Percentiles rank a stretch among this genome's conserved stretches.
phyloP scores from a whole-genome alignment of 306 rosid species.

The Fagus crenata region DNA sequence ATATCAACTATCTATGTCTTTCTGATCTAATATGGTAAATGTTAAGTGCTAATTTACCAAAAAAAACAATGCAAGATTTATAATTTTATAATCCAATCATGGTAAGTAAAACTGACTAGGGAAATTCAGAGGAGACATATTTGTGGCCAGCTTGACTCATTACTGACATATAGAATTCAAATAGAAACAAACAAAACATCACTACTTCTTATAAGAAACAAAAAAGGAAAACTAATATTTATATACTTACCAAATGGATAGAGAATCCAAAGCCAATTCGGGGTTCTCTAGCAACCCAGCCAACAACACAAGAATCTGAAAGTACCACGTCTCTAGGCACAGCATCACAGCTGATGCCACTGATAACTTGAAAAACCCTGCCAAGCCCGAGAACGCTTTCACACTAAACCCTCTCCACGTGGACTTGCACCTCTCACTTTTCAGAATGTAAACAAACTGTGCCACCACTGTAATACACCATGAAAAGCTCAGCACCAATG shows the following conservation, averaged over 20 bases:
- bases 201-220: neutral
- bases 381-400: conserved; percentile 50
- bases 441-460: conserved; percentile 60
- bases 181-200: neutral
- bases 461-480: conserved; percentile 79
- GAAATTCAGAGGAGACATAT: neutral
- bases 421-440: conserved; percentile 49
- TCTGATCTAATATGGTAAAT: too few relatives aligned
- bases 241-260: conserved; percentile 59
- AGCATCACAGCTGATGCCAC: conserved; percentile 76
- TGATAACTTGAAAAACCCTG: conserved; percentile 58
- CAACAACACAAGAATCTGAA: conserved; percentile 68
- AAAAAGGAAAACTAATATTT: too few relatives aligned
- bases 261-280: conserved; percentile 69
- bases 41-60: too few relatives aligned
- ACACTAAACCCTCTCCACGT: conserved; percentile 66
- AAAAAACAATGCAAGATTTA: too few relatives aligned
- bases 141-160: neutral
- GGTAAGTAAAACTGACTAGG: neutral
- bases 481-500: conserved; percentile 65
- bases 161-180: neutral
- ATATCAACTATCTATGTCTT: too few relatives aligned
- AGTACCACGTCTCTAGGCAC: conserved; percentile 74
- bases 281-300: conserved; percentile 74
- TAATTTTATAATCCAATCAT: neutral